Base-by-base conservation (phyloP, 176 grass and related monocot genomes). In the maize (Zea mays) region DNA sequence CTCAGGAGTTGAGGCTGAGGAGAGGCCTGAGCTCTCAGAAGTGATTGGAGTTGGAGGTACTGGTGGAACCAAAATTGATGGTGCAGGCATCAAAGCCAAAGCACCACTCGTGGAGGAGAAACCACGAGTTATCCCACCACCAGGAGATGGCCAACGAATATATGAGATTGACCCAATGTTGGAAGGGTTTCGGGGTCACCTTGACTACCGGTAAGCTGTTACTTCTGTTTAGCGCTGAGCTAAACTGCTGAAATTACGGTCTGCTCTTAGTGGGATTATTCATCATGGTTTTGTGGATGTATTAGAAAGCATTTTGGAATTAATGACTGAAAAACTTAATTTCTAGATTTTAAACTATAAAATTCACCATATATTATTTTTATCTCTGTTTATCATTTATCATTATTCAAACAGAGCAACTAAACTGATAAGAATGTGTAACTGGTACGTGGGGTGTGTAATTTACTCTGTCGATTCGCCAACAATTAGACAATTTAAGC, bases 101-200 rank as follows among this genome's bases (percentile, higher is more conserved):
- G 67, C 80, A 77, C 19, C 63, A 62, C 40, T 72, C 60, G 70
- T 74, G 68, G 90, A 88, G 73, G 69, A 86, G 62, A 86, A 93
- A 83, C 80, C 69, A 3, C 86, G 59, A 80, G 65, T 62, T 79
- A 34, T 97, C 73, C 75, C 86, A 33, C 76, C 82, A 15, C 86
- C 88, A 81, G 91, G 91, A 72, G 75, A 87, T 68, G 91, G 91
- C 12, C 94, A 91, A 76, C 90, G 59, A 75, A 93, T 97, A 75
- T 97, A 91, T 82, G 42, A 93, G 77, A 84, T 92, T 69, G 89
- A 97, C 69, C 94, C 89, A 57, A 87, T 78, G 57, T 83, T 95
- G 52, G 20, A 84, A 84, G 89, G 69, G 58, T 85, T 78, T 64
- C 54, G 64, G 27, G 58, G 33, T 17, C 96, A 95, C 83, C 96